Evolutionary conservation across 2,329 filamentous ascomycete genomes (phyloP).

Genomic region (Penicillium janthinellum): DNA sequence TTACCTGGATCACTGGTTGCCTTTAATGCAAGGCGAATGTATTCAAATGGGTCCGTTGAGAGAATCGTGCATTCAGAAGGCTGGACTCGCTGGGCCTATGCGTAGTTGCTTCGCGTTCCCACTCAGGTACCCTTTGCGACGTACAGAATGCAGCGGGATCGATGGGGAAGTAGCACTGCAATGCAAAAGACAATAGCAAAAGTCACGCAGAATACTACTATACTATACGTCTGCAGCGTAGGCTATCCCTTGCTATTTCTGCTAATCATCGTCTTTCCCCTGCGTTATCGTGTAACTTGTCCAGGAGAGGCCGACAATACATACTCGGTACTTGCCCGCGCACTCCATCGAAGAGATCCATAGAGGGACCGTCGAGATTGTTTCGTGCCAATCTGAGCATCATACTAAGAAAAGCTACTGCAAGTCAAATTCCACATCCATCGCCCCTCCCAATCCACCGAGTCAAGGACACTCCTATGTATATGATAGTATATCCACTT

Average conservation of each 20-base stretch:
- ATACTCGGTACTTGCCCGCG: not conserved
- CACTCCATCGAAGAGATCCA: not conserved
- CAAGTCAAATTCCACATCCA: not conserved
- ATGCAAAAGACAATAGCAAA: not conserved
- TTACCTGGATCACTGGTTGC: constrained; percentile 24
- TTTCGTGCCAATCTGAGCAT: not conserved
- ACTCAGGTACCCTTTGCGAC: constrained; percentile 24
- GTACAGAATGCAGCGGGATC: constrained; percentile 5
- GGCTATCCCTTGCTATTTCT: not conserved
- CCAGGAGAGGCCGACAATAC: not conserved
- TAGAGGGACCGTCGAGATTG: not conserved
- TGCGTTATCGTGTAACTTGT: not conserved
- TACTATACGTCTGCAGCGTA: not conserved
- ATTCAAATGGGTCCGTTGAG: not conserved
- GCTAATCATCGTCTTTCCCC: not conserved
- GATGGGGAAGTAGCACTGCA: not conserved
- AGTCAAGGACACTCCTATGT: not conserved
- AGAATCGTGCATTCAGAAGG: not conserved
- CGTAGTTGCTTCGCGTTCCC: constrained; percentile 6
- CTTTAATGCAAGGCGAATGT: constrained; percentile 28
- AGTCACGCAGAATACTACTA: not conserved
- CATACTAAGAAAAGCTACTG: not conserved
- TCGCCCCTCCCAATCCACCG: not conserved
- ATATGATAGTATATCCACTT: not conserved
- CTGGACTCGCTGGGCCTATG: not conserved